Evolutionary conservation across 805 yeast species (phyloP).

Genomic region (Ogataea haglerorum): DNA sequence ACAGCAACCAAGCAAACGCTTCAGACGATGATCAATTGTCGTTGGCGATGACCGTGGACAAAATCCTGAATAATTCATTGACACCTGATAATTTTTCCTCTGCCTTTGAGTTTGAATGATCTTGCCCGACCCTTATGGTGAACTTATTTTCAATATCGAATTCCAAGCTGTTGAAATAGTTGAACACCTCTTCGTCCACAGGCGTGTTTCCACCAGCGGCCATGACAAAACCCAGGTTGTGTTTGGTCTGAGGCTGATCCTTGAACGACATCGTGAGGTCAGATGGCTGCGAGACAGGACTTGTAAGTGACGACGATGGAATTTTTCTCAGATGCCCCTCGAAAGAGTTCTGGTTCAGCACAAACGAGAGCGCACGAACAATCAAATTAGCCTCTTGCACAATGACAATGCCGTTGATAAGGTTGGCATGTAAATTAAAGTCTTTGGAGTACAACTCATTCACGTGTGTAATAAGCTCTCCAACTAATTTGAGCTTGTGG

Average conservation of each 20-base stretch:
- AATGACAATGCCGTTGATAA: conserved; percentile 64
- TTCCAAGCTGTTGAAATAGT: conserved; percentile 44
- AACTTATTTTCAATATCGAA: conserved; percentile 43
- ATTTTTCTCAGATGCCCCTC: conserved; percentile 16
- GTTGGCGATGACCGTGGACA: conserved; percentile 28
- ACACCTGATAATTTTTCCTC: conserved; percentile 63
- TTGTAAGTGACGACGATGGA: conserved; percentile 23
- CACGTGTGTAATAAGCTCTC: conserved; percentile 81
- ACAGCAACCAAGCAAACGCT: conserved; percentile 1
- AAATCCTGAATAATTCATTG: conserved; percentile 60
- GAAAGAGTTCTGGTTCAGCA: conserved; percentile 36
- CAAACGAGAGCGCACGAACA: conserved; percentile 51
- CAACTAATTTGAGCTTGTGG: conserved; percentile 65
- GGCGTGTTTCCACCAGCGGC: conserved; percentile 66
- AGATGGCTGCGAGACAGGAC: conserved; percentile 15
- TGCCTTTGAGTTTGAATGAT: conserved; percentile 41
- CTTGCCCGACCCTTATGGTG: conserved; percentile 57
- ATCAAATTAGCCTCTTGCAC: conserved; percentile 65
- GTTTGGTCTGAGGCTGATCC: conserved; percentile 5
- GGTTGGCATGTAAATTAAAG: conserved; percentile 68
- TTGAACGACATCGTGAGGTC: conserved; percentile 14
- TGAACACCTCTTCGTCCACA: conserved; percentile 65
- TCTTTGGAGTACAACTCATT: conserved; percentile 66
- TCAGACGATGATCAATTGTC: conserved; percentile 1
- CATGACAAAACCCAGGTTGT: conserved; percentile 42